Conservation (phyloP, 345 rosid genomes). For the Ricinus communis region DNA sequence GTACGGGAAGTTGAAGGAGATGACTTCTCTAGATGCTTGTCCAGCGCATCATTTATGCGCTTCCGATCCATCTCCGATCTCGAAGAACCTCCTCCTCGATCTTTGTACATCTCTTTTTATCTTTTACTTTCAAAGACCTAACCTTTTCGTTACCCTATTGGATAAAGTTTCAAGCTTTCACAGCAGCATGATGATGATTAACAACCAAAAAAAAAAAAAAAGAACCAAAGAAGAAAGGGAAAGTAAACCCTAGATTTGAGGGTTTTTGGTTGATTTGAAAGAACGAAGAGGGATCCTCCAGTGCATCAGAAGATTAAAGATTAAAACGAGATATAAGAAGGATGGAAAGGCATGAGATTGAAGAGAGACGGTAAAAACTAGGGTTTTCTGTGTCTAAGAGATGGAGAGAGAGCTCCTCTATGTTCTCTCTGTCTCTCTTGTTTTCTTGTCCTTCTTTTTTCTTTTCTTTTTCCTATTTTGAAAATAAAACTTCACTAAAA, state of each 20-base stretch:
- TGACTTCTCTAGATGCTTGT: slow-evolving; percentile 85
- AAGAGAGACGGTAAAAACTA: slow-evolving; percentile 41
- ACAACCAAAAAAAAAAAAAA: not conserved
- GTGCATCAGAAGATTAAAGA: too few species aligned
- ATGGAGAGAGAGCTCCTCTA: slow-evolving; percentile 22
- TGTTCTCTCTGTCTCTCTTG: slow-evolving; percentile 30
- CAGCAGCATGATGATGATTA: slow-evolving; percentile 8
- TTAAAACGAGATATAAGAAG: not conserved
- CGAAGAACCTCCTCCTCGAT: slow-evolving; percentile 70
- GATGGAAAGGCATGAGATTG: slow-evolving; percentile 10
- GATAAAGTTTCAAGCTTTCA: slow-evolving; percentile 11
- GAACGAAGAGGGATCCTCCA: not conserved
- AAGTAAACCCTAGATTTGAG: slow-evolving; percentile 10
- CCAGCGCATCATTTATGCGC: slow-evolving; percentile 86
- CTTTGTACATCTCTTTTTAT: slow-evolving; percentile 52
- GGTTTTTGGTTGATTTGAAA: slow-evolving; percentile 8
- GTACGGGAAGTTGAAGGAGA: slow-evolving; percentile 84
- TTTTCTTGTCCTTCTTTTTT: slow-evolving; percentile 20
- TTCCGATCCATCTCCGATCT: slow-evolving; percentile 86
- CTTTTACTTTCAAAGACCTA: too few species aligned
- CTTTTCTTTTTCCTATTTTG: not conserved
- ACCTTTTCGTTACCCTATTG: not conserved
- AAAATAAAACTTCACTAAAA: too few species aligned
- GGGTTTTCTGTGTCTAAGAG: slow-evolving; percentile 21
- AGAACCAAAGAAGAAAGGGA: too few species aligned